These are phyloP conservation scores for Cystofilobasidium capitatum DNA, from an alignment of 768 basidiomycete species.

Conservation along the genomic window DNA sequence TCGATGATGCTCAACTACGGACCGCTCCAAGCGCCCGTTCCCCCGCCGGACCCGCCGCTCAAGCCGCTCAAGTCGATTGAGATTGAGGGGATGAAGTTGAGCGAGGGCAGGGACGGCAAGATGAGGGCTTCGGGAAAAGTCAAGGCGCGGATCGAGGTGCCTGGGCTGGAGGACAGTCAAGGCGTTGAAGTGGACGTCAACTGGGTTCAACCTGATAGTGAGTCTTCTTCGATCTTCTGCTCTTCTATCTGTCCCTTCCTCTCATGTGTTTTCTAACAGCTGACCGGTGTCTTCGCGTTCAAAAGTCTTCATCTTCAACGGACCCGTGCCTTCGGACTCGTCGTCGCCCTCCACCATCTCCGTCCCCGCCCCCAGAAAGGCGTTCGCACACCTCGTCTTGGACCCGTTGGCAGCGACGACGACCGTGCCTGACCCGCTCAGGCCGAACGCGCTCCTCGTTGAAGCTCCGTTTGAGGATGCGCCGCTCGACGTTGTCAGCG, in stretches of 20 bases:
- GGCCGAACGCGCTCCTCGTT: not conserved
- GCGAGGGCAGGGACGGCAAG: not conserved
- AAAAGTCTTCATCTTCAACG: constrained; percentile 4
- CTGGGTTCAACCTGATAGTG: not conserved
- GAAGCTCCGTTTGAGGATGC: not conserved
- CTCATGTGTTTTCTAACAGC: not conserved
- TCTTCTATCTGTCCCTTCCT: not conserved
- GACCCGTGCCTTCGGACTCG: not conserved
- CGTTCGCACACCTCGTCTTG: not conserved
- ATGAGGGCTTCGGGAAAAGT: not conserved
- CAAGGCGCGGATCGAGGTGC: not conserved
- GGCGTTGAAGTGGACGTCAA: not conserved
- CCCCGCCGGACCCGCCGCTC: not conserved
- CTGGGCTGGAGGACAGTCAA: not conserved
- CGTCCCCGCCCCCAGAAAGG: not conserved
- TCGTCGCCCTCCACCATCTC: not conserved
- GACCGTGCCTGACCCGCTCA: not conserved
- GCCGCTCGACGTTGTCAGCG: not conserved
- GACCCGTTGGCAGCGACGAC: not conserved
- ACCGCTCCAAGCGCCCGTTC: not conserved
- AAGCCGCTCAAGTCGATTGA: not conserved
- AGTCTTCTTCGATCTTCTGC: not conserved
- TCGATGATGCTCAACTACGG: not conserved
- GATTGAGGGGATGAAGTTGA: not conserved
- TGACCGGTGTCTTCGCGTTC: not conserved